Base-by-base conservation (phyloP, 2,329 filamentous ascomycete genomes). In the Huntiella bhutanensis region DNA sequence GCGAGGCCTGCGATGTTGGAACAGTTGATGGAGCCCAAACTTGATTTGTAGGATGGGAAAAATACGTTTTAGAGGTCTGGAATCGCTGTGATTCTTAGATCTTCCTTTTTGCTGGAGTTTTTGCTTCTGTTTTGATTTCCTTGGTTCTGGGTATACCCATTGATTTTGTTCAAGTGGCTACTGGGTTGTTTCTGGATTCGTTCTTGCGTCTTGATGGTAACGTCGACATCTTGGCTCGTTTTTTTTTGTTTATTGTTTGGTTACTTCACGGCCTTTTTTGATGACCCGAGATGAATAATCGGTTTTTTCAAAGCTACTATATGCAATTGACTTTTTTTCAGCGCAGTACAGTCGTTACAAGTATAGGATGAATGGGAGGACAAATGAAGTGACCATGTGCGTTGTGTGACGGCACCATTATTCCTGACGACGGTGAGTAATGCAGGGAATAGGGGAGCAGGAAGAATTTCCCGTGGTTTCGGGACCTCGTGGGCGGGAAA, bases 21-120 rank as follows among this genome's bases (percentile, higher is more conserved):
- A 22, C 22, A 34, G 37, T 45, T 45, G 16, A 33, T 49, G n/a
- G 48, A 49, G 36, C 48, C 48, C 4, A 34, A 43, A 16, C 19
- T 46, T 33, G 43, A 45, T 33, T 39, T 28, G 33, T 41, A 19
- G 40, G 35, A 37, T 13, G 16, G n/a, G 35, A 13, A 13, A 12
- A 15, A 37, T 37, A 41, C 33, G 11, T 41, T 12, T 11, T 41
- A n/a, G 28, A 28, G 22, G 11, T 47, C 43, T 19, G n/a, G 35
- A 46, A 41, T 13, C 48, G 28, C 19, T 38, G 41, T 43, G 32
- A 32, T 47, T 46, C 22, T 43, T 22, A 15, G 32, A 28, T 33
- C 33, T 44, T 28, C 37, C 16, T 15, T 44, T 44, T 4, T 43
- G 7, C 8, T 44, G 8, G 12, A 15, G 33, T 39, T 16, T 48